Evolutionary conservation across 2,329 filamentous ascomycete species (phyloP), one percentile per base, ranked within the genome.

Genomic region (Exophiala sideris): DNA sequence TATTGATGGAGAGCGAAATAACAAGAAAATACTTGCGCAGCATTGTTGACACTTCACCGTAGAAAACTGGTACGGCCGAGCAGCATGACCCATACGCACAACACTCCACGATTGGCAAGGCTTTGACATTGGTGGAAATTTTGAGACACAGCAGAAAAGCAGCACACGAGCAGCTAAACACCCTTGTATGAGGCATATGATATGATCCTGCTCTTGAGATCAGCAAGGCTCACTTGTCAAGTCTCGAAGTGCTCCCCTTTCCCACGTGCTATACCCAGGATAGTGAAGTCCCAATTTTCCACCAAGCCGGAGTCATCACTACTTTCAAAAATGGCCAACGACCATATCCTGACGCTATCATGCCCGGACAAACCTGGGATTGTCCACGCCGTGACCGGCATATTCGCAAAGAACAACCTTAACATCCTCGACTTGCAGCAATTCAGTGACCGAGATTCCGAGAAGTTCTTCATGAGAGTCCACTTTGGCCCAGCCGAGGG

Each of bases 401-500:
- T 92, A 64, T 81, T 94, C 59, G 87, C 88, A 44, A 73, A 80
- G 58, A 81, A 88, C 70, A 81, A 83, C 65, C 80, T 91, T 73
- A 94, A 91, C 72, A 89, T 94, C 68, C 77, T 92, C 60, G 88
- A 94, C 72, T 81, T 91, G 60, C 88, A 91, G 73, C 89, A 94
- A 73, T 94, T 89, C 77, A 87, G 84, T 39, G 89, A 92, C 72
- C 82, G 84, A 21, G 81, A 77, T 20, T 87, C 85, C 16, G 76
- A 87, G 68, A 86, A 81, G 54, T 94, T 94, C 77, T 94, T 94
- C 76, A 92, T 94, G 89, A 83, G 89, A 68, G 87, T 92, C 64
- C 88, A 91, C 71, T 92, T 92, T 65, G 86, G 83, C 8, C 81
- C 86, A 56, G 77, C 76, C 5, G 70, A 77, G 35, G 72, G 76